These are phyloP conservation scores for Dujonia santamariae DNA, from an alignment of 1,139 yeast species.

Conservation along the genomic window DNA sequence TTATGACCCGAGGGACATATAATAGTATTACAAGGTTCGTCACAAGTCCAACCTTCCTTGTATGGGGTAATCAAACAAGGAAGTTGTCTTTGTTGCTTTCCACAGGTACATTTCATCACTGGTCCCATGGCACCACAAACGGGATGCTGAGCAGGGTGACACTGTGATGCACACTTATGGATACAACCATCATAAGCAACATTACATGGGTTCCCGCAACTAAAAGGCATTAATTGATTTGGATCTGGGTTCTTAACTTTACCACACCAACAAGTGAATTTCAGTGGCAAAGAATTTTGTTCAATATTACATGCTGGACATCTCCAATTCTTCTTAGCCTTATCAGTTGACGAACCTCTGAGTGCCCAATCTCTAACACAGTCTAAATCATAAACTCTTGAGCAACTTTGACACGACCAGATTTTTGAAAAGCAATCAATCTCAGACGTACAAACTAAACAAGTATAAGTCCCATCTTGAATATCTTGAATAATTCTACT, in stretches of 20 bases:
- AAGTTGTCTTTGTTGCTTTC: conserved; percentile 59
- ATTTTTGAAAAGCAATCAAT: conserved; percentile 63
- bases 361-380: conserved; percentile 83
- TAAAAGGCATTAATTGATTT: conserved; percentile 68
- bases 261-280: conserved; percentile 90
- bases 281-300: conserved; percentile 50
- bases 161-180: conserved; percentile 70
- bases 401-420: conserved; percentile 75
- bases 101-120: conserved; percentile 69
- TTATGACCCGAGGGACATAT: conserved; percentile 71
- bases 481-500: conserved; percentile 51
- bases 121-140: conserved; percentile 80
- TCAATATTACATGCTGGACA: conserved; percentile 82
- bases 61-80: conserved; percentile 76
- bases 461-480: conserved; percentile 64
- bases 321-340: conserved; percentile 58
- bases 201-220: conserved; percentile 85
- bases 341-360: conserved; percentile 65
- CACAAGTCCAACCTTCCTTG: conserved; percentile 66
- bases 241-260: conserved; percentile 64
- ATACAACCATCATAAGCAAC: conserved; percentile 55
- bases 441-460: conserved; percentile 84
- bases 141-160: conserved; percentile 92
- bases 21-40: conserved; percentile 53
- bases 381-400: conserved; percentile 74